A percentile compares a stretch with the other conserved stretches of the same genome.
phyloP scores from a whole-genome alignment of 805 yeast genomes.

The Jamesozyma jinghongensis region DNA sequence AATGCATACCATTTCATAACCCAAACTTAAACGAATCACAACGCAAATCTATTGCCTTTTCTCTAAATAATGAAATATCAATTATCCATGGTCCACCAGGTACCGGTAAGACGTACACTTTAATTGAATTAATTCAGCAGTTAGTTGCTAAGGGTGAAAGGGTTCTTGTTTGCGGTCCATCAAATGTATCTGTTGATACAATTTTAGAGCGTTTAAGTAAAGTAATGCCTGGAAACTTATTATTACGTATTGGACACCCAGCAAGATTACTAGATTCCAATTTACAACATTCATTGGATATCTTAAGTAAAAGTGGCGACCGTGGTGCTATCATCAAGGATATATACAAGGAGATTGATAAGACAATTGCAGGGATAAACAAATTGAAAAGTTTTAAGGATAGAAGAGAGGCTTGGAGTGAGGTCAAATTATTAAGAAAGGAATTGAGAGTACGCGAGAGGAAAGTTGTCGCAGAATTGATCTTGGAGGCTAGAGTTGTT shows the following conservation, averaged over 20 bases:
- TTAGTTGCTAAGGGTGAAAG: constrained; percentile 42
- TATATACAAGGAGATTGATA: constrained; percentile 61
- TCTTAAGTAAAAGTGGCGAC: constrained; percentile 50
- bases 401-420: constrained; percentile 55
- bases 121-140: constrained; percentile 75
- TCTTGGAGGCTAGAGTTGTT: constrained; percentile 57
- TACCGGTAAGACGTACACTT: constrained; percentile 73
- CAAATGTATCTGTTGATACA: constrained; percentile 87
- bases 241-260: constrained; percentile 91
- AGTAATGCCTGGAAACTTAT: constrained; percentile 35
- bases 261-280: constrained; percentile 64
- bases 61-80: constrained; percentile 49
- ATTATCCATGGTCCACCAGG: constrained; percentile 76
- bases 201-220: constrained; percentile 63
- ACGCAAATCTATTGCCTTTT: constrained; percentile 56
- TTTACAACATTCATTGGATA: constrained; percentile 65
- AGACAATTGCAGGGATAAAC: constrained; percentile 45
- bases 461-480: constrained; percentile 49
- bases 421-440: constrained; percentile 57
- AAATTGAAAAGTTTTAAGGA: constrained; percentile 58
- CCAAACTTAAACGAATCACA: constrained; percentile 52
- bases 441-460: constrained; percentile 63
- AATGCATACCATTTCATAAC: constrained; percentile 12
- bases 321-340: constrained; percentile 56
- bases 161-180: constrained; percentile 86